These are phyloP conservation scores for Rhizophora mangle DNA, from an alignment of 345 rosid species.

Conservation along the genomic window DNA sequence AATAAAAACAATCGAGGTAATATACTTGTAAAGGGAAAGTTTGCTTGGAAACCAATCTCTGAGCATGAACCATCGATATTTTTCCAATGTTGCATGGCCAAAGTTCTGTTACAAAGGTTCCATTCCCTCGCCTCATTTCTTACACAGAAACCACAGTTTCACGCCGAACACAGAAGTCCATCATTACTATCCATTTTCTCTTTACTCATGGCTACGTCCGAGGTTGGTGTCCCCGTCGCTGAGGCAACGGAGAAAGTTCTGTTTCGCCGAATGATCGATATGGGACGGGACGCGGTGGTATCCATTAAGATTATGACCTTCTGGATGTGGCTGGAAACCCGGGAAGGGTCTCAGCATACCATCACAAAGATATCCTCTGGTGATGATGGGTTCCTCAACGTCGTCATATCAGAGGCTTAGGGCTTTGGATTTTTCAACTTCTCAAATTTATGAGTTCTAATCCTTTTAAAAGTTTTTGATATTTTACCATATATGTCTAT, in stretches of 20 bases:
- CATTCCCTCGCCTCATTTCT: no score
- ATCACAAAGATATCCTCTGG: neutral
- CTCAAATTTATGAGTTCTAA: no score
- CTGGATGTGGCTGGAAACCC: conserved; percentile 20
- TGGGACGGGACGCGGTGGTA: neutral
- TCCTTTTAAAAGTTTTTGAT: no score
- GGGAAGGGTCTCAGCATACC: neutral
- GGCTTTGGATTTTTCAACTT: no score
- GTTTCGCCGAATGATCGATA: neutral
- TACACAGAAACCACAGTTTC: neutral
- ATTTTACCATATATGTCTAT: no score
- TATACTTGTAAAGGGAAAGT: no score
- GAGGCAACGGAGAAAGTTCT: neutral
- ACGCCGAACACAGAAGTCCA: neutral
- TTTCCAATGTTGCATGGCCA: no score
- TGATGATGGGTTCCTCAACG: conserved; percentile 4
- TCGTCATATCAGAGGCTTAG: conserved; percentile 9
- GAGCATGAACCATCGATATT: no score
- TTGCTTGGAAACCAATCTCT: no score
- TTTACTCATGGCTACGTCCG: neutral
- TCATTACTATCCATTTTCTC: neutral
- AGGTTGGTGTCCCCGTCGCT: neutral
- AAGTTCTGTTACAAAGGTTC: no score
- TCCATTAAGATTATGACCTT: conserved; percentile 11
- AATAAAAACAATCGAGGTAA: no score